Conservation (phyloP, 2,329 filamentous ascomycete species). For the Kalmusia sp. region DNA sequence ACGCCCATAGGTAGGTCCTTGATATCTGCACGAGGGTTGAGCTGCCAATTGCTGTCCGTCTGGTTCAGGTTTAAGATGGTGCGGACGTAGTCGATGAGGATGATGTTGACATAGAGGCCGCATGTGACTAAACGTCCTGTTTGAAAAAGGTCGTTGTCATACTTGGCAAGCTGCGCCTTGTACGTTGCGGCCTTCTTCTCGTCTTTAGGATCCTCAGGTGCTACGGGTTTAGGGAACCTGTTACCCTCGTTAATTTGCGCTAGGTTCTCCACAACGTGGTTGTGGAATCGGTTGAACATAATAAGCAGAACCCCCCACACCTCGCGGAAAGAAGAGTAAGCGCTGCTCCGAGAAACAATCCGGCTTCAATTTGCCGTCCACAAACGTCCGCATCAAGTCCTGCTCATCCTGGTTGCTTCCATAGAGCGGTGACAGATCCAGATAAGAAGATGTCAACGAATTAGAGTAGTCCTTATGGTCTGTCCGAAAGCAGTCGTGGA, state of each 20-base stretch:
- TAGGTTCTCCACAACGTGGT: constrained; percentile 80
- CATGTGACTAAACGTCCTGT: constrained; percentile 60
- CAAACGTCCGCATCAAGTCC: constrained; percentile 68
- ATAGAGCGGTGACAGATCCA: constrained; percentile 76
- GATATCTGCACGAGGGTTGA: constrained; percentile 77
- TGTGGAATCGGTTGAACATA: constrained; percentile 80
- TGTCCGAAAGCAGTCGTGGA: constrained; percentile 70
- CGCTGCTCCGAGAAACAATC: constrained; percentile 74
- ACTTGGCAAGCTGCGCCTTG: constrained; percentile 44
- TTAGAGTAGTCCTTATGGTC: constrained; percentile 68
- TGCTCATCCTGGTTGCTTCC: constrained; percentile 73
- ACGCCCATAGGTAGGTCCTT: constrained; percentile 71
- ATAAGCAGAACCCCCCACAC: constrained; percentile 72
- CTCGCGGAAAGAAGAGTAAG: constrained; percentile 70
- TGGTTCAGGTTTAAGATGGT: constrained; percentile 67
- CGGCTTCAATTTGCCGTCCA: constrained; percentile 72
- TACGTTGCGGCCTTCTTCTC: constrained; percentile 44
- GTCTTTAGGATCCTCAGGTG: constrained; percentile 48
- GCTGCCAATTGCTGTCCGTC: constrained; percentile 78
- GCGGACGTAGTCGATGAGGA: constrained; percentile 61
- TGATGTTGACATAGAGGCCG: constrained; percentile 62
- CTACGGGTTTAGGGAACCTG: constrained; percentile 72
- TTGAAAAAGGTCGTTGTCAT: constrained; percentile 59
- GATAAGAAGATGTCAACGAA: constrained; percentile 74
- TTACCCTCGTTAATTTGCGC: constrained; percentile 85